Conservation (phyloP, 495 filamentous ascomycete genomes). For the Xylaria venustula region DNA sequence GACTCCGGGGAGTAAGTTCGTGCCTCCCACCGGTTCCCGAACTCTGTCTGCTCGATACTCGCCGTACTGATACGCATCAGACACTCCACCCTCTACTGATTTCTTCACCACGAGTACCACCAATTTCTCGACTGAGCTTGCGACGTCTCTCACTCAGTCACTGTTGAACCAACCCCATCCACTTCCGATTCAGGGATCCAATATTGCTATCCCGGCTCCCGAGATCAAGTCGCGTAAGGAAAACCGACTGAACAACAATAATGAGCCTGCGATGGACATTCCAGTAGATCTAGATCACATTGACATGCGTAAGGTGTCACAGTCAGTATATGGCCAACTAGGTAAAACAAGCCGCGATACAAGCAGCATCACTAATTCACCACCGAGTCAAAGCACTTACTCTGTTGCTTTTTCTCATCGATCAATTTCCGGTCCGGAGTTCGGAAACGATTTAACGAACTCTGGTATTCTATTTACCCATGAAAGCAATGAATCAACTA, state of each 20-base stretch:
- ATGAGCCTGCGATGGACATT: constrained; percentile 16
- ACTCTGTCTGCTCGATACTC: neutral
- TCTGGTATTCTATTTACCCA: constrained; percentile 18
- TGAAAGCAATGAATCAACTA: constrained; percentile 12
- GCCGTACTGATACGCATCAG: constrained; percentile 13
- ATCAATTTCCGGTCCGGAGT: constrained; percentile 25
- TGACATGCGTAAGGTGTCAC: constrained; percentile 37
- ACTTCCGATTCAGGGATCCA: constrained; percentile 29
- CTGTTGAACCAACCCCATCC: constrained; percentile 45
- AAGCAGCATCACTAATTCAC: constrained; percentile 21
- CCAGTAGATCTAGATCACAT: constrained; percentile 15
- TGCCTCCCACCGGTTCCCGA: neutral
- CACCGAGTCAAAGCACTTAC: constrained; percentile 24
- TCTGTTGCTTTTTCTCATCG: constrained; percentile 25
- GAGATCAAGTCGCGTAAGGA: constrained; percentile 43
- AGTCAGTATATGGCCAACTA: constrained; percentile 26
- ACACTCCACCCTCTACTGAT: constrained; percentile 22
- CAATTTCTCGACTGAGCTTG: constrained; percentile 35
- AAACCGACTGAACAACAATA: constrained; percentile 26
- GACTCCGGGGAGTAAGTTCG: constrained; percentile 23
- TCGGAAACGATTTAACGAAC: constrained; percentile 26
- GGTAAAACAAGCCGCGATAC: constrained; percentile 21
- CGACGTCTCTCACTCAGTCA: constrained; percentile 40
- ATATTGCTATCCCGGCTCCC: constrained; percentile 26
- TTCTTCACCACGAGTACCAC: constrained; percentile 23